phyloP scores from a whole-genome alignment of 345 rosid species.

The Eucalyptus curtisii region DNA sequence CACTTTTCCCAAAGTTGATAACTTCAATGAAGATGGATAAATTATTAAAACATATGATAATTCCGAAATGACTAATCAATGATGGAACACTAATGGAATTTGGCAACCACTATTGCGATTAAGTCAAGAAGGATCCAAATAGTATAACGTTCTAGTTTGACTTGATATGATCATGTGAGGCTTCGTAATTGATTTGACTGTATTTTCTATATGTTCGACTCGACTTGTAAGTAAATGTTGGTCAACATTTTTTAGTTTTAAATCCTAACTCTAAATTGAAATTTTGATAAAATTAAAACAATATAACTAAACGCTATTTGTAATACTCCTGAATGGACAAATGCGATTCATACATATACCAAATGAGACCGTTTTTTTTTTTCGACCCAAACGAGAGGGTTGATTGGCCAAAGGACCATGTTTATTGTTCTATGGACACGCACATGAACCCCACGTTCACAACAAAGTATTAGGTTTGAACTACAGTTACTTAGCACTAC shows the following conservation, averaged over 20 bases:
- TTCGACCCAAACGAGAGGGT: not conserved
- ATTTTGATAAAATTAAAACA: not conserved
- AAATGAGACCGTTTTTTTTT: no score
- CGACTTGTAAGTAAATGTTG: not conserved
- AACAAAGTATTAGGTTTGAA: not conserved
- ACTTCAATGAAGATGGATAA: not conserved
- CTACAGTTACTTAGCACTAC: not conserved
- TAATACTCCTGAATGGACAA: not conserved
- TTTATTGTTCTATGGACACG: not conserved
- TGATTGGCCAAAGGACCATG: not conserved
- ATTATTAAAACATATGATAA: not conserved
- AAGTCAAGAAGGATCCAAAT: not conserved
- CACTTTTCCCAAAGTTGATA: not conserved
- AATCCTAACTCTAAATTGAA: not conserved
- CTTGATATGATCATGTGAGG: not conserved
- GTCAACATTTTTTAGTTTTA: not conserved
- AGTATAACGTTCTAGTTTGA: not conserved
- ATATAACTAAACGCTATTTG: not conserved
- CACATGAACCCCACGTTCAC: not conserved
- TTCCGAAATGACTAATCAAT: not conserved
- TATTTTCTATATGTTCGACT: not conserved
- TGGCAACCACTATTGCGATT: not conserved
- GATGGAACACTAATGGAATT: not conserved
- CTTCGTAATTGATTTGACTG: not conserved
- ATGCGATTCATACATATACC: not conserved